Base-by-base conservation (phyloP, 371 early-diverging fungal genomes). In the Aphelidium insulamus region DNA sequence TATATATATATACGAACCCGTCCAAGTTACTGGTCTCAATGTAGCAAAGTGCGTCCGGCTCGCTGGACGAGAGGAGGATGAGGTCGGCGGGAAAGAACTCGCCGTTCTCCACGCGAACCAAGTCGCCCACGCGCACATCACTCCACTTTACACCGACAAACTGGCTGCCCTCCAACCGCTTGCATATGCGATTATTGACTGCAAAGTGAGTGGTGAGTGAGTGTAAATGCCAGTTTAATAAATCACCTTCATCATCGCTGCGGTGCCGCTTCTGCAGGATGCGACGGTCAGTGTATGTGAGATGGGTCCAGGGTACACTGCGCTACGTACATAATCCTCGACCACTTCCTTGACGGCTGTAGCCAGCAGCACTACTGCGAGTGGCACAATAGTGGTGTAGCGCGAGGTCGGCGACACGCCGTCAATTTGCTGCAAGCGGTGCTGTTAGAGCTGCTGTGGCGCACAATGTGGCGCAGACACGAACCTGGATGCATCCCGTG, bases 281-380 rank as follows among this genome's bases (percentile, higher is more conserved):
- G 14, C 19, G 8, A 21, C 11, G 11, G 22, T 17, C 5, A 16
- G 10, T 6, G 18, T n/a, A 15, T 2, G 15, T 26, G 21, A 36
- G 24, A 9, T 27, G 12, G 25, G 16, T 11, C n/a, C 21, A 16
- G 12, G 9, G 20, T n/a, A 3, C 8, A 7, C n/a, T 36, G 12
- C 8, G 8, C 15, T 18, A 47, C 67, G 57, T 63, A 71, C 76
- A 49, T 68, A 57, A 50, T 99, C 99, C 49, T 97, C 97, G 26
- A 88, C 57, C 2, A 83, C 58, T 52, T 98, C 97, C 54, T 99
- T 99, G 24, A 84, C 52, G 16, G 88, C 98, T 1, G 95, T 86
- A 21, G 79, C 83, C 18, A 77, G 49, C 37, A 97, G 51, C 1
- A 98, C 92, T 39, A 90, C 66, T 3, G 58, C 44, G 27, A 99